Base-by-base conservation (phyloP, 179 eudicot species). In the Dionaea muscipula region DNA sequence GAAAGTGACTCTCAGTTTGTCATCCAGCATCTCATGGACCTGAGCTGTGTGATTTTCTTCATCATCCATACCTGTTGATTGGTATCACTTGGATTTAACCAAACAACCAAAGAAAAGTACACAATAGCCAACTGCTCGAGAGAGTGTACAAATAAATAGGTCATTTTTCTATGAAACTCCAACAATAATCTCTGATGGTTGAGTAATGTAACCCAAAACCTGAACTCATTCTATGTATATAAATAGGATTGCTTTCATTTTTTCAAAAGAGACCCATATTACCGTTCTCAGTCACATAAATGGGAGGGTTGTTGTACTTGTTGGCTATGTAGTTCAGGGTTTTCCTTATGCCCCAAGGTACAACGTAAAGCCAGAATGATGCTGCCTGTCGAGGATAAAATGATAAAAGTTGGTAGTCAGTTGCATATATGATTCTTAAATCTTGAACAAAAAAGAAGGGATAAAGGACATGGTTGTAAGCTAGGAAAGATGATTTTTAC, bases 261-360 rank as follows among this genome's bases (percentile, higher is more conserved):
- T n/a, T n/a, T n/a, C n/a, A n/a, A n/a, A n/a, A n/a, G n/a, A n/a
- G n/a, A n/a, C n/a, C n/a, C n/a, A n/a, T n/a, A n/a, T n/a, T n/a
- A n/a, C n/a, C n/a, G n/a, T n/a, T n/a, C n/a, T n/a, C n/a, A n/a
- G 95, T 82, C 52, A 82, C 54, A 66, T 79, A 84, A 19, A 84
- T 70, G 23, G 73, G 63, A 31, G 83, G 78, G 55, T 82, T 73
- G 61, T 77, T 69, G 75, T 84, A 84, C 72, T 60, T 81, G 68
- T 73, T 43, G 26, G 76, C 53, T 46, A 81, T 51, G 73, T 80
- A 62, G 47, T 65, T 67, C 48, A 86, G 78, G 56, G 74, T 50
- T 73, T 74, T 84, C 78, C 73, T 62, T 44, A 84, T 69, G n/a
- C 95, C 95, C 95, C 94, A 84, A 27, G 95, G 95, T 49, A 86